Base-by-base conservation (phyloP, 2,329 filamentous ascomycete species). In the Cladosporium velox region DNA sequence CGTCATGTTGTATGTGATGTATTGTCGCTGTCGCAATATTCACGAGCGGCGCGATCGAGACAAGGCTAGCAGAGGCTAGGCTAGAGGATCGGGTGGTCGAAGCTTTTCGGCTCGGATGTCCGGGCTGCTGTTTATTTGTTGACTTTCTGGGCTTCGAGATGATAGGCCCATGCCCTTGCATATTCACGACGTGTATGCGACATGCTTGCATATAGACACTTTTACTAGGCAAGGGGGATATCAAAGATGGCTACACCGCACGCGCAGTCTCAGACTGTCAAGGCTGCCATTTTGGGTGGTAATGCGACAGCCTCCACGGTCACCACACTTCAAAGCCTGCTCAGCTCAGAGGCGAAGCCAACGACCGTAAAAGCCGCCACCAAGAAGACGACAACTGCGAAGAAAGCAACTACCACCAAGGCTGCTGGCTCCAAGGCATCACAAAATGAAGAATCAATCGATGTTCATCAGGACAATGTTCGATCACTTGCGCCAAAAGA, bases 401-500 rank as follows among this genome's bases (percentile, higher is more conserved):
- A 34, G 41, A 64, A 32, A 15, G 10, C 61, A 11, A 41, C 61
- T 7, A 54, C 51, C 6, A 47, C 35, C 18, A 64, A 64, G 28
- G 55, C 61, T 21, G 67, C 66, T 41, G 38, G 44, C 44, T 34
- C 62, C 24, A 68, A 63, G 15, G 38, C 38, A 28, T 32, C 67
- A 15, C 41, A 54, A 2, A 32, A 21, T 12, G 57, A 14, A 30
- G 38, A 47, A 12, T 1, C 14, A 47, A 24, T 64, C 18, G 61
- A 41, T 32, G 38, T 64, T n/a, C 61, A 64, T 14, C 26, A 57
- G 12, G 61, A 64, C 21, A 38, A 47, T 11, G 34, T 35, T 30
- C 61, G 35, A 34, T 64, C 49, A 14, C 61, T 64, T 15, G 26
- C 51, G n/a, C 51, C 81, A 5, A 86, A 85, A 71, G 89, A 92